A percentile compares a stretch with the other conserved stretches of the same genome.
Evolutionary conservation across 2,329 filamentous ascomycete species (phyloP).

Genomic region (Fusarium sp.): DNA sequence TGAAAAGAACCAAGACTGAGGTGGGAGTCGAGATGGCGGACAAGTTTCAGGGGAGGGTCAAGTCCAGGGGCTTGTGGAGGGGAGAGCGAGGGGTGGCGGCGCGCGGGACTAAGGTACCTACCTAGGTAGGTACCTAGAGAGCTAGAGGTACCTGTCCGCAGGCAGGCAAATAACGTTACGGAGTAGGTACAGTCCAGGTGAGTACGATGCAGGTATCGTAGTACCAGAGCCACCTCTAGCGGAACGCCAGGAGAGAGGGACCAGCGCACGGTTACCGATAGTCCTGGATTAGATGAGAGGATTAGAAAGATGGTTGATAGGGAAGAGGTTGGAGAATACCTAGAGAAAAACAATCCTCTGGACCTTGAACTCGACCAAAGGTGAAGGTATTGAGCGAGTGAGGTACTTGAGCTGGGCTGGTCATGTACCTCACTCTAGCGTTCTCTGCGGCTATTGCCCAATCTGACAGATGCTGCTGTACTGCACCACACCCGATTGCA

Average conservation of each 20-base stretch:
- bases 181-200: constrained; percentile 6
- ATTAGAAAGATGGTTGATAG: neutral
- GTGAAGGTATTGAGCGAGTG: neutral
- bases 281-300: constrained; percentile 10
- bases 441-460: neutral
- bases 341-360: neutral
- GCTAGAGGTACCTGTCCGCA: constrained; percentile 8
- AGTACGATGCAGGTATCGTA: constrained; percentile 16
- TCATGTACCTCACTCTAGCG: neutral
- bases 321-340: no score
- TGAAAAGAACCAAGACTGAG: constrained; percentile 35
- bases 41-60: constrained; percentile 47
- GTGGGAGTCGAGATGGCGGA: constrained; percentile 43
- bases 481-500: neutral
- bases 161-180: constrained; percentile 3
- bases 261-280: constrained; percentile 14
- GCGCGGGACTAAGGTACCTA: constrained; percentile 29
- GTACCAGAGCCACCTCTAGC: constrained; percentile 35
- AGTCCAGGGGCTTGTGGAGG: constrained; percentile 46
- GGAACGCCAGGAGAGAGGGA: constrained; percentile 25
- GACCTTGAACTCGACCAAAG: neutral
- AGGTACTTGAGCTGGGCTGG: neutral
- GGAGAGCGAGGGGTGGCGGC: constrained; percentile 39
- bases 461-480: constrained; percentile 26
- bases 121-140: no score